Percentiles rank a stretch among this genome's conserved stretches.
phyloP scores from a whole-genome alignment of 805 yeast species.

The Suhomyces vadensis region DNA sequence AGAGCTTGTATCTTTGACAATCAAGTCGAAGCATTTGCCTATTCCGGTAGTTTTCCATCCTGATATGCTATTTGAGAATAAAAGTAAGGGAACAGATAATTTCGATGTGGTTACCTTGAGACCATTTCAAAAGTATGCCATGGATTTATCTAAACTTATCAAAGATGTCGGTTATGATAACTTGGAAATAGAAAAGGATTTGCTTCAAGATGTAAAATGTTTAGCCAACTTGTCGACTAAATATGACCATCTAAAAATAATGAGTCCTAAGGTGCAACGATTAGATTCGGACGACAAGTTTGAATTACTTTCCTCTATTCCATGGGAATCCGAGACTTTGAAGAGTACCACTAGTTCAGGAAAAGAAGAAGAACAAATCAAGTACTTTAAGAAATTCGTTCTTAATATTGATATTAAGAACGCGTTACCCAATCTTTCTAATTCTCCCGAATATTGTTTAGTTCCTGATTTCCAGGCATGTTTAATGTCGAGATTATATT shows the following conservation, averaged over 20 bases:
- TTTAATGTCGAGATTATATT: slow-evolving; percentile 34
- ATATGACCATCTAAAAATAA: slow-evolving; percentile 28
- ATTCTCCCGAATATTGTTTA: slow-evolving; percentile 30
- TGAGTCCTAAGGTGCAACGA: slow-evolving; percentile 14
- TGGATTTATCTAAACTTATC: slow-evolving; percentile 26
- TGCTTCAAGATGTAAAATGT: slow-evolving; percentile 31
- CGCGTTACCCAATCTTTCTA: slow-evolving; percentile 16
- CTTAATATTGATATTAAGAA: slow-evolving; percentile 29
- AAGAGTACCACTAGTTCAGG: slow-evolving; percentile 10
- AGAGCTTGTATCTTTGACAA: slow-evolving; percentile 32
- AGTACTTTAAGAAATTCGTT: slow-evolving; percentile 22
- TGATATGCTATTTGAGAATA: slow-evolving; percentile 37
- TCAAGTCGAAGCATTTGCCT: slow-evolving; percentile 32
- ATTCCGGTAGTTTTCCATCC: slow-evolving; percentile 38
- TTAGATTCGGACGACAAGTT: slow-evolving; percentile 9
- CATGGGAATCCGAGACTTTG: slow-evolving; percentile 20
- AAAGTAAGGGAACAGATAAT: slow-evolving; percentile 26
- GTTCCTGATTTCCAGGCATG: slow-evolving; percentile 44
- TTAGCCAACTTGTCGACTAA: slow-evolving; percentile 32
- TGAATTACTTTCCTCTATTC: slow-evolving; percentile 15
- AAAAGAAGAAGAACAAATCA: slow-evolving; percentile 16
- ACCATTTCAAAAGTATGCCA: slow-evolving; percentile 33
- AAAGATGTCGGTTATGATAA: slow-evolving; percentile 25
- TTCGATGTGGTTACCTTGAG: slow-evolving; percentile 33
- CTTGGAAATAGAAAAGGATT: slow-evolving; percentile 26